Evolutionary conservation across 2,329 filamentous ascomycete species (phyloP).

Genomic region (Botryotinia convoluta): DNA sequence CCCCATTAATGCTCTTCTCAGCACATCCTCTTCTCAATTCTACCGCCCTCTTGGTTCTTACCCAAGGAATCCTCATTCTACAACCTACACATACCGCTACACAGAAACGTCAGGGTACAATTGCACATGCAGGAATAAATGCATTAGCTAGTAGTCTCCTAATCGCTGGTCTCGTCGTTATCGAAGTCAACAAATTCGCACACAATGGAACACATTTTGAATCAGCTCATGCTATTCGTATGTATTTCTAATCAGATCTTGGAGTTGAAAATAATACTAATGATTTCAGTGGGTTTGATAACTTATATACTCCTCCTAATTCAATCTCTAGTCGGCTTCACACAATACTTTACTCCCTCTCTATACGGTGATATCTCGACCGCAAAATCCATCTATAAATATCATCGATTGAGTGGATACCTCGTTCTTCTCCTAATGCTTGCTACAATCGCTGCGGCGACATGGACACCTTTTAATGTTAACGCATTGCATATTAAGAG

Average conservation of each 20-base stretch:
- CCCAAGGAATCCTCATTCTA: constrained; percentile 78
- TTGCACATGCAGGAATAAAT: constrained; percentile 69
- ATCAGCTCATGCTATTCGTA: constrained; percentile 69
- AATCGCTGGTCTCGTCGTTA: constrained; percentile 63
- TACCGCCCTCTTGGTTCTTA: constrained; percentile 68
- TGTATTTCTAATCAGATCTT: neutral
- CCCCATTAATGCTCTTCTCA: constrained; percentile 74
- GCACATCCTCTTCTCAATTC: constrained; percentile 74
- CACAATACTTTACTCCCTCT: constrained; percentile 72
- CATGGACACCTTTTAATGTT: constrained; percentile 71
- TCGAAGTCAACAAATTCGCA: constrained; percentile 80
- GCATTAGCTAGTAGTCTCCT: constrained; percentile 52
- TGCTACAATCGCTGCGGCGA: constrained; percentile 71
- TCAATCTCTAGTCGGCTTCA: constrained; percentile 77
- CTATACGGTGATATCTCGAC: constrained; percentile 76
- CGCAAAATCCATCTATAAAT: constrained; percentile 86
- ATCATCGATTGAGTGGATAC: constrained; percentile 79
- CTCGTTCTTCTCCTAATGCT: constrained; percentile 66
- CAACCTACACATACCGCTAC: constrained; percentile 78
- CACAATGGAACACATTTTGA: constrained; percentile 70
- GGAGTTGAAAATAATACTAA: neutral
- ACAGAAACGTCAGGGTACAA: constrained; percentile 65
- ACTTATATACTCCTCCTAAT: constrained; percentile 67
- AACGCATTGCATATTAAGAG: constrained; percentile 67
- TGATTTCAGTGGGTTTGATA: constrained; percentile 55